Conservation (phyloP, 2,329 filamentous ascomycete species). For the Claviceps paspali region DNA sequence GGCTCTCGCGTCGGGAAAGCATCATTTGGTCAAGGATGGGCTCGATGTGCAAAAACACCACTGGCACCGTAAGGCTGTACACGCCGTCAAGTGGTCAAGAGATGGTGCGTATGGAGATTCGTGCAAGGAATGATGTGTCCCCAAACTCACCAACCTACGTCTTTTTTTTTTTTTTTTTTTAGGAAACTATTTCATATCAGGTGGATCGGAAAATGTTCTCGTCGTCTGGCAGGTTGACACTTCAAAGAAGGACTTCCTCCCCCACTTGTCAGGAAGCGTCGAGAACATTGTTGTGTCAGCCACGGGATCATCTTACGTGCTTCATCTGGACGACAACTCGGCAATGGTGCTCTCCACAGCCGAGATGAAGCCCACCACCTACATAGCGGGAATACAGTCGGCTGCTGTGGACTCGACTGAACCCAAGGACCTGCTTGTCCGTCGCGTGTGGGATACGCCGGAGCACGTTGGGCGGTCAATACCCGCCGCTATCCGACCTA, state of each 20-base stretch:
- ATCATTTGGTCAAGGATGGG: constrained; percentile 28
- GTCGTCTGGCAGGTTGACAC: constrained; percentile 92
- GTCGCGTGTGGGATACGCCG: constrained; percentile 31
- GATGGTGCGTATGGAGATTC: no score
- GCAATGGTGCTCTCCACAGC: constrained; percentile 79
- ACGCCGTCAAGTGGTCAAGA: constrained; percentile 75
- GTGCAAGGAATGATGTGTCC: no score
- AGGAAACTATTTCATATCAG: constrained; percentile 91
- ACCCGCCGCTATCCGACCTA: constrained; percentile 48
- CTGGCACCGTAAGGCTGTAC: constrained; percentile 80
- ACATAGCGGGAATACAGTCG: constrained; percentile 69
- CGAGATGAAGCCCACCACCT: constrained; percentile 71
- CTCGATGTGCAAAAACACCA: constrained; percentile 55
- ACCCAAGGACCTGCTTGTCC: constrained; percentile 37
- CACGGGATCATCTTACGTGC: constrained; percentile 62
- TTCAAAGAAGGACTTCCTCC: constrained; percentile 64
- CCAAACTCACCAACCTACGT: no score
- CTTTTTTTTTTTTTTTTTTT: no score
- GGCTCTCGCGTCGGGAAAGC: constrained; percentile 32
- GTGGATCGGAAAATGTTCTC: constrained; percentile 76
- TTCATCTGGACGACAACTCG: constrained; percentile 86
- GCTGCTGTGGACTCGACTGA: constrained; percentile 33
- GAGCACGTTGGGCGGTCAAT: constrained; percentile 33
- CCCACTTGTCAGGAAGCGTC: constrained; percentile 77
- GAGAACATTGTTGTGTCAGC: constrained; percentile 74